A percentile compares a stretch with the other conserved stretches of the same genome.
phyloP scores from a whole-genome alignment of 257 asterid genomes.

The Nicotiana otophora region DNA sequence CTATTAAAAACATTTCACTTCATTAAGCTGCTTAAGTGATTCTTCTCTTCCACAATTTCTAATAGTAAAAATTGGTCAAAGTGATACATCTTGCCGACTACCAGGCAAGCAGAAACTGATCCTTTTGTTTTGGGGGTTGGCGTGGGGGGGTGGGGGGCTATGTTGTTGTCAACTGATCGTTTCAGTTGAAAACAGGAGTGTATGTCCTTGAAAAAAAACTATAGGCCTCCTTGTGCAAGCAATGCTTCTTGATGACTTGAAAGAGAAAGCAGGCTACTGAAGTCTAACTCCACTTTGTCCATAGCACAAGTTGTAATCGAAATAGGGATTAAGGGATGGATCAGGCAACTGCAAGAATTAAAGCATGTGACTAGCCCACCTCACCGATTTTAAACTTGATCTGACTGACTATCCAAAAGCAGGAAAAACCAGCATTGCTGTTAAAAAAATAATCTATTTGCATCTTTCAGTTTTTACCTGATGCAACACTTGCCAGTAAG shows the following conservation, averaged over 20 bases:
- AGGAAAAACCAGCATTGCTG: background rate
- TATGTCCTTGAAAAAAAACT: background rate
- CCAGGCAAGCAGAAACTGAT: background rate
- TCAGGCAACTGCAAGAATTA: background rate
- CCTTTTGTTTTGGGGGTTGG: too few relatives aligned
- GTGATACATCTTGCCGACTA: background rate
- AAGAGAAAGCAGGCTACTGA: background rate
- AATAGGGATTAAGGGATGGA: background rate
- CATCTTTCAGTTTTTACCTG: background rate
- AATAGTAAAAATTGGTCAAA: background rate
- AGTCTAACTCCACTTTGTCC: background rate
- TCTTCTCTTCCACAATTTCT: constrained; percentile 2
- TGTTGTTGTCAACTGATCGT: background rate
- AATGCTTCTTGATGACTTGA: background rate
- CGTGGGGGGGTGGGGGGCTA: background rate
- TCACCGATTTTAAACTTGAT: background rate
- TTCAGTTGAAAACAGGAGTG: background rate
- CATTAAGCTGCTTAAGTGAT: background rate
- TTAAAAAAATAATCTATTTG: background rate
- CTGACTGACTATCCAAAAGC: constrained; percentile 2
- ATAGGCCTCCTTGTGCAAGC: background rate
- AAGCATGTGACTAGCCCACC: background rate
- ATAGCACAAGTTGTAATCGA: background rate
- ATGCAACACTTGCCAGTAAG: background rate
- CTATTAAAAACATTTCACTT: background rate